phyloP scores from a whole-genome alignment of 768 basidiomycete genomes.

The Lactarius indigo region DNA sequence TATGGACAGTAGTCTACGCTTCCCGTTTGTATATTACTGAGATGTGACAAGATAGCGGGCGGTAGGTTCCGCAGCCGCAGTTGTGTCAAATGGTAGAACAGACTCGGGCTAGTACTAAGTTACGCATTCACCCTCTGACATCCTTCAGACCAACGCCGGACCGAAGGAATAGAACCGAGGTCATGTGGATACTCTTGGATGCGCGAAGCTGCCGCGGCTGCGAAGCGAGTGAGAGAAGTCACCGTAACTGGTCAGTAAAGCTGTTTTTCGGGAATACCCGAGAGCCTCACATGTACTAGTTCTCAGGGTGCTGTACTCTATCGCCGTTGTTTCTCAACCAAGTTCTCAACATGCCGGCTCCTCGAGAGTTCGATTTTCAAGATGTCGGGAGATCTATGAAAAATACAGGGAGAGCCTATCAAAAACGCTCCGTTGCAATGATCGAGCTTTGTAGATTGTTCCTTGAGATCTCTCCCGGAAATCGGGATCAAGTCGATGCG shows the following conservation, averaged over 20 bases:
- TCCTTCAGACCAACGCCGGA: neutral
- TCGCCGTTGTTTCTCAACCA: no score
- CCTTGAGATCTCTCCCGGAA: slow-evolving; percentile 19
- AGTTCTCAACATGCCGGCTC: no score
- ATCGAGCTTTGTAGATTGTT: slow-evolving; percentile 20
- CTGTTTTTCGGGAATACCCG: neutral
- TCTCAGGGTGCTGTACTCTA: no score
- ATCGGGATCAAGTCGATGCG: slow-evolving; percentile 19
- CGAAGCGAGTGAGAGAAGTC: no score
- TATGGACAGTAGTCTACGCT: neutral
- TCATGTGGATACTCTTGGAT: no score
- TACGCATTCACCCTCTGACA: no score
- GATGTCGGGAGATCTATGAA: slow-evolving; percentile 18
- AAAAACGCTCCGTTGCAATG: slow-evolving; percentile 21
- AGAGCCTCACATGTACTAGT: neutral
- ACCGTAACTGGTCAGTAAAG: no score
- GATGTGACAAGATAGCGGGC: neutral
- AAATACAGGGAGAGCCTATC: slow-evolving; percentile 16
- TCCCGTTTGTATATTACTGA: neutral
- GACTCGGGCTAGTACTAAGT: neutral
- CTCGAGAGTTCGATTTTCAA: neutral
- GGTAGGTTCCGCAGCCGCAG: neutral
- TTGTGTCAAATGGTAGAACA: neutral
- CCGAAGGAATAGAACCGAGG: neutral
- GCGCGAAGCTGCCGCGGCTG: neutral